A percentile compares a stretch with the other conserved stretches of the same genome.
phyloP scores from a whole-genome alignment of 1,139 yeast species.

The Yamadazyma sp. region DNA sequence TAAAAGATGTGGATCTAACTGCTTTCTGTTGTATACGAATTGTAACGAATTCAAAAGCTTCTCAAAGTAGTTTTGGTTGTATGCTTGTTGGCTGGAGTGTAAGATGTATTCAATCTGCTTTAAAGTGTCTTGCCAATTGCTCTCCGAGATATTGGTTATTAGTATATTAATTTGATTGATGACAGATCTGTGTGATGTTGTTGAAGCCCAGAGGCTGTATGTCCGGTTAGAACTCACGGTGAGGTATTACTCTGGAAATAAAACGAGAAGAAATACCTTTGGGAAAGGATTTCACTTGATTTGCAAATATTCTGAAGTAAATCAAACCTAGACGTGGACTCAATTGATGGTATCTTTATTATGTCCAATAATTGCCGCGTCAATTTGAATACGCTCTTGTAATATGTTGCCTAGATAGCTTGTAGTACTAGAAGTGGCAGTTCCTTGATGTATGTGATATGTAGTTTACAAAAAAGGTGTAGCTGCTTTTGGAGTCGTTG shows the following conservation, averaged over 20 bases:
- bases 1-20: background rate
- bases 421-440: background rate
- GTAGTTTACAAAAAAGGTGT: background rate
- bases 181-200: slow-evolving; percentile 44
- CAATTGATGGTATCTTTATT: background rate
- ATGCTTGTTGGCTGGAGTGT: slow-evolving; percentile 29
- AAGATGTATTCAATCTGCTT: slow-evolving; percentile 50
- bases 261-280: slow-evolving; percentile 2
- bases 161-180: slow-evolving; percentile 56
- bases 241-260: background rate
- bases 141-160: slow-evolving; percentile 41
- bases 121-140: slow-evolving; percentile 39
- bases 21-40: slow-evolving; percentile 4
- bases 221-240: slow-evolving; percentile 13
- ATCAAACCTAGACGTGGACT: background rate
- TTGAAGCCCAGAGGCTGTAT: slow-evolving; percentile 24
- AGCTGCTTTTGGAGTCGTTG: background rate
- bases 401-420: background rate
- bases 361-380: background rate
- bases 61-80: too few species aligned
- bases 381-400: background rate
- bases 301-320: background rate
- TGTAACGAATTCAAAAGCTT: slow-evolving; percentile 8
- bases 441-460: background rate
- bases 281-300: background rate